Evolutionary conservation across 2,329 filamentous ascomycete species (phyloP).

Genomic region (Rutstroemia sydowiana): DNA sequence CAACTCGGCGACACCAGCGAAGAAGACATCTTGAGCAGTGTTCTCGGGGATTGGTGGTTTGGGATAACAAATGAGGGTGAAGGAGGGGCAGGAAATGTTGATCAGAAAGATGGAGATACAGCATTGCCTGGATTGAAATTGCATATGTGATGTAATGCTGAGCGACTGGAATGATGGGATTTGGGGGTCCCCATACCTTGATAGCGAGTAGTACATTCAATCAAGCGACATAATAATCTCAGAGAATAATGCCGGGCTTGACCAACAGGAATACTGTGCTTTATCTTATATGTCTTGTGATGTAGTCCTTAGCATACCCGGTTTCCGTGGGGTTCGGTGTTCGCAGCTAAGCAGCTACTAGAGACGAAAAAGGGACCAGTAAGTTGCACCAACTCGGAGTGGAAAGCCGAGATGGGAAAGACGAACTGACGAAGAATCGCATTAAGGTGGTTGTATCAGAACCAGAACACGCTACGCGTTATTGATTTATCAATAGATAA

Average conservation of each 20-base stretch:
- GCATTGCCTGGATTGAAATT: too few relatives aligned
- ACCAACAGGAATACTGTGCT: background rate
- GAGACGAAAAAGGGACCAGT: background rate
- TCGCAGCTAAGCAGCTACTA: background rate
- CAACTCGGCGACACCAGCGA: conserved; percentile 5
- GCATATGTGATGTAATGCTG: background rate
- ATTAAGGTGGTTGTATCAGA: background rate
- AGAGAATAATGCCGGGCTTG: background rate
- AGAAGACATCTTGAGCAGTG: conserved; percentile 5
- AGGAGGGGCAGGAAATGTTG: background rate
- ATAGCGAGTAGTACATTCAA: background rate
- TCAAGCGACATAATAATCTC: background rate
- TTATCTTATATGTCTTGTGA: background rate
- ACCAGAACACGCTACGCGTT: background rate
- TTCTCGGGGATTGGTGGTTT: background rate
- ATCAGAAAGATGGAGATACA: too few relatives aligned
- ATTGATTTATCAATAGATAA: too few relatives aligned
- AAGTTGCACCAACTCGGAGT: background rate
- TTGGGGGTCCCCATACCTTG: background rate
- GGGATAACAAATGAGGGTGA: background rate
- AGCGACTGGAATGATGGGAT: background rate
- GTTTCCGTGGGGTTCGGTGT: background rate
- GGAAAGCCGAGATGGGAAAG: background rate
- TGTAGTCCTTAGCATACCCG: background rate
- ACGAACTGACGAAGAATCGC: background rate